Conservation (phyloP, 75 land plant genomes). For the Cupressus sempervirens region DNA sequence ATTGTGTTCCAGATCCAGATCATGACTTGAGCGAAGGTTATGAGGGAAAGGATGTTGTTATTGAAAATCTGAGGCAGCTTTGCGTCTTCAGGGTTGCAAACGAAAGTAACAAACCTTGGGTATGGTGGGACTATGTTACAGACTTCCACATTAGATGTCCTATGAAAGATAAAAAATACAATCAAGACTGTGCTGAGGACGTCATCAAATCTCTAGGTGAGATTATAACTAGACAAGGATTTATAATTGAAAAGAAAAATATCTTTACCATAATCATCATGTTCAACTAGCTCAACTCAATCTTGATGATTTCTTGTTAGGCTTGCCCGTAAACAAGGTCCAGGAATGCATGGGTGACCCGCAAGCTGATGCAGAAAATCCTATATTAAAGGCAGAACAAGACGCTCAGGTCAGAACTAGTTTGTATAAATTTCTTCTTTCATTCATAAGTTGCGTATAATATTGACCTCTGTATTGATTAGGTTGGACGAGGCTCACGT, state of each 20-base stretch:
- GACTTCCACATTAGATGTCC: conserved; percentile 73
- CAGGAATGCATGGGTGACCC: conserved; percentile 66
- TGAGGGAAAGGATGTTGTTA: conserved; percentile 68
- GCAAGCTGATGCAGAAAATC: conserved; percentile 43
- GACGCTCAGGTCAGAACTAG: conserved; percentile 39
- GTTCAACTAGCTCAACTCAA: neutral
- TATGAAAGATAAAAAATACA: conserved; percentile 71
- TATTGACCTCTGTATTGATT: neutral
- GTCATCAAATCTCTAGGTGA: conserved; percentile 53
- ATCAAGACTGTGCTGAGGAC: conserved; percentile 50
- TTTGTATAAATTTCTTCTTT: neutral
- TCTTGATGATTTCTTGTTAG: conserved; percentile 16
- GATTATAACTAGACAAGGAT: neutral
- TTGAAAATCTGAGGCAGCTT: conserved; percentile 65
- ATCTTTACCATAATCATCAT: neutral
- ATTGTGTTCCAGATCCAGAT: conserved; percentile 73
- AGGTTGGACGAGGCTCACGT: conserved; percentile 52
- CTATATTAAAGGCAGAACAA: conserved; percentile 55
- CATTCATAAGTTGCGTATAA: neutral
- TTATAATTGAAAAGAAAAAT: neutral
- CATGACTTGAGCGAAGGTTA: conserved; percentile 53
- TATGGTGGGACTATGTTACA: conserved; percentile 76
- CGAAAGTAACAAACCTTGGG: conserved; percentile 40
- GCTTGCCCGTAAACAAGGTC: conserved; percentile 32
- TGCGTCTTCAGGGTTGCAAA: conserved; percentile 59